phyloP scores from a whole-genome alignment of 2,329 filamentous ascomycete species.

The Didymella keratinophila region DNA sequence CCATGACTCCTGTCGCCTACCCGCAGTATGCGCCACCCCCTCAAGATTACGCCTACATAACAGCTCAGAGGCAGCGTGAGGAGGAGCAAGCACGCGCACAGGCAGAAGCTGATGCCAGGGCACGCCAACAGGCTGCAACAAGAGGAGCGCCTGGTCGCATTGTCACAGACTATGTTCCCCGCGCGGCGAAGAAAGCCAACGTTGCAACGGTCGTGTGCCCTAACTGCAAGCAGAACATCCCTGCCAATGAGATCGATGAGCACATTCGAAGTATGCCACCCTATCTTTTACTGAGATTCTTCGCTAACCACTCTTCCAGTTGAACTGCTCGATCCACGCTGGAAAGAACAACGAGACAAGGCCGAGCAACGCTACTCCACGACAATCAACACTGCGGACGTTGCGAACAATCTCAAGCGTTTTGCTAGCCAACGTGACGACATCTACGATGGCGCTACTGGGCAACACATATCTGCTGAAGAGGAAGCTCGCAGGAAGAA shows the following conservation, averaged over 20 bases:
- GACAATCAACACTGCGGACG: conserved; percentile 86
- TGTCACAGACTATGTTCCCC: conserved; percentile 89
- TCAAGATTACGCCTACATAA: conserved; percentile 39
- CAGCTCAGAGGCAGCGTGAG: conserved; percentile 46
- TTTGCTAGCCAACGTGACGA: conserved; percentile 87
- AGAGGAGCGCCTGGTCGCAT: conserved; percentile 77
- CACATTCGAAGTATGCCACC: conserved; percentile 81
- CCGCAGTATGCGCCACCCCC: conserved; percentile 38
- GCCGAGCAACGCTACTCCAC: conserved; percentile 83
- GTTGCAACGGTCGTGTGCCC: conserved; percentile 80
- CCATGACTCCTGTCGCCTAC: conserved; percentile 36
- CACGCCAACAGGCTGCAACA: conserved; percentile 80
- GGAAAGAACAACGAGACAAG: conserved; percentile 95
- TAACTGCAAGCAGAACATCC: conserved; percentile 91
- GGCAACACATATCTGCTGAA: conserved; percentile 71
- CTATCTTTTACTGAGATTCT: conserved; percentile 2
- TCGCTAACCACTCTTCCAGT: conserved; percentile 60
- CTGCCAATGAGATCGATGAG: conserved; percentile 84
- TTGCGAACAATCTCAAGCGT: conserved; percentile 94
- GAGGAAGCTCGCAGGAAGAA: conserved; percentile 81
- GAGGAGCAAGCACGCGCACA: conserved; percentile 52
- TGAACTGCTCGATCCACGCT: conserved; percentile 89
- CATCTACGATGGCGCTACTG: conserved; percentile 79
- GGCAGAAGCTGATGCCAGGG: conserved; percentile 67
- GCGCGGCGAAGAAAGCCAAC: conserved; percentile 72